phyloP scores from a whole-genome alignment of 306 rosid genomes.

The Casuarina cunninghamiana region DNA sequence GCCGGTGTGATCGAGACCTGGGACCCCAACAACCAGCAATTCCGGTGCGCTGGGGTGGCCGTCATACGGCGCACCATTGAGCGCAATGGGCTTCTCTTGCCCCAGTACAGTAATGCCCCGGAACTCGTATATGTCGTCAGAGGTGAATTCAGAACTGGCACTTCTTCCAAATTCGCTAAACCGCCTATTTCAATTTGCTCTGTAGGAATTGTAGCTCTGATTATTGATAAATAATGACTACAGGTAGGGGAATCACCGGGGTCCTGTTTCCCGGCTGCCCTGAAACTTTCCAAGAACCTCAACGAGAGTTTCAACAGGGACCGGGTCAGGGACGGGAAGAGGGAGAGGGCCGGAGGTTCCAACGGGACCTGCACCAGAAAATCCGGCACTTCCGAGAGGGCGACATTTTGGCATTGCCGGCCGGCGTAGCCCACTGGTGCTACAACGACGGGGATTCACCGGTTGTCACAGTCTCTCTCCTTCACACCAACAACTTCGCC shows the following conservation, averaged over 20 bases:
- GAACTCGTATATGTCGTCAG: slow-evolving; percentile 32
- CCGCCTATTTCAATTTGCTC: neutral
- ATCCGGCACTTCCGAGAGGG: slow-evolving; percentile 34
- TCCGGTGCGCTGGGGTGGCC: slow-evolving; percentile 43
- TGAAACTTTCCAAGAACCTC: slow-evolving; percentile 36
- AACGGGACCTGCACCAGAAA: slow-evolving; percentile 41
- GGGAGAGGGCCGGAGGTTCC: neutral
- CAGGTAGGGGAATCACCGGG: slow-evolving; percentile 39
- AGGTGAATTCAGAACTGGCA: slow-evolving; percentile 14
- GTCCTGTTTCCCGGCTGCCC: slow-evolving; percentile 44
- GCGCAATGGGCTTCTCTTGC: slow-evolving; percentile 50
- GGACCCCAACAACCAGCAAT: slow-evolving; percentile 41
- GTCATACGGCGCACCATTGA: slow-evolving; percentile 30
- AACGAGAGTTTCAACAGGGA: slow-evolving; percentile 30
- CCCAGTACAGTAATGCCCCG: slow-evolving; percentile 42
- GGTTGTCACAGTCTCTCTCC: slow-evolving; percentile 41
- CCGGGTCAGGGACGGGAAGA: neutral
- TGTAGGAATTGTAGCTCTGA: neutral
- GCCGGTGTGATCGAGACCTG: slow-evolving; percentile 43
- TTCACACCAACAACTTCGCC: slow-evolving; percentile 32
- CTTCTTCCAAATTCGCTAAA: neutral
- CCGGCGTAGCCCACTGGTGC: slow-evolving; percentile 41
- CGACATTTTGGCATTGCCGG: slow-evolving; percentile 39
- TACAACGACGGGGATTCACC: slow-evolving; percentile 33
- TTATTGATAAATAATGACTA: neutral